phyloP scores from a whole-genome alignment of 2,329 filamentous ascomycete genomes.

The Botrytis deweyae region DNA sequence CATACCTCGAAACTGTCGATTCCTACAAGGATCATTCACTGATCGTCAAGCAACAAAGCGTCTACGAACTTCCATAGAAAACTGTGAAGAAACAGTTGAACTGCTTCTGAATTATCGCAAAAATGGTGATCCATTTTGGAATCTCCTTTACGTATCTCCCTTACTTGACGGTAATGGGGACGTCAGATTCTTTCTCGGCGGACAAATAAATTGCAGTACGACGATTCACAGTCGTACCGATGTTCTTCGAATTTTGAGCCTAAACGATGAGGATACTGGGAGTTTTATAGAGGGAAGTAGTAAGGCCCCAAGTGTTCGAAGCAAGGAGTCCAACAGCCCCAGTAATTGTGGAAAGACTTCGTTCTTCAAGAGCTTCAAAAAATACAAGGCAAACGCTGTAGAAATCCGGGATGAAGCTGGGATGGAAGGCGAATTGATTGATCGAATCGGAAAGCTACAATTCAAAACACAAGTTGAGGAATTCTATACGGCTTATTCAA shows the following conservation, averaged over 20 bases:
- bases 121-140: constrained; percentile 56
- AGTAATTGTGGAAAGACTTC: constrained; percentile 24
- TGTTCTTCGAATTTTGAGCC: constrained; percentile 50
- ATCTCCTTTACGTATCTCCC: constrained; percentile 54
- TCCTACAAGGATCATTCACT: constrained; percentile 50
- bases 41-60: constrained; percentile 45
- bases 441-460: constrained; percentile 40
- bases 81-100: constrained; percentile 48
- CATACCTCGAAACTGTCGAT: constrained; percentile 50
- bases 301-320: constrained; percentile 25
- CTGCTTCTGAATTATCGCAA: constrained; percentile 53
- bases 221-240: constrained; percentile 52
- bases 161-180: constrained; percentile 50
- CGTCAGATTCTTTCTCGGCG: constrained; percentile 54
- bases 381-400: constrained; percentile 26
- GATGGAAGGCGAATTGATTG: constrained; percentile 45
- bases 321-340: constrained; percentile 11
- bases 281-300: constrained; percentile 28
- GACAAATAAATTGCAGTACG: constrained; percentile 57
- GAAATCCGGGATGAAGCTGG: constrained; percentile 38
- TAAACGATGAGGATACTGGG: constrained; percentile 40
- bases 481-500: constrained; percentile 47
- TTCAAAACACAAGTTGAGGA: constrained; percentile 43
- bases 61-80: constrained; percentile 45
- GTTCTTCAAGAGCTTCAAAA: constrained; percentile 36